These are phyloP conservation scores for Claviceps sp. DNA, from an alignment of 2,329 filamentous ascomycete genomes.

Conservation along the genomic window DNA sequence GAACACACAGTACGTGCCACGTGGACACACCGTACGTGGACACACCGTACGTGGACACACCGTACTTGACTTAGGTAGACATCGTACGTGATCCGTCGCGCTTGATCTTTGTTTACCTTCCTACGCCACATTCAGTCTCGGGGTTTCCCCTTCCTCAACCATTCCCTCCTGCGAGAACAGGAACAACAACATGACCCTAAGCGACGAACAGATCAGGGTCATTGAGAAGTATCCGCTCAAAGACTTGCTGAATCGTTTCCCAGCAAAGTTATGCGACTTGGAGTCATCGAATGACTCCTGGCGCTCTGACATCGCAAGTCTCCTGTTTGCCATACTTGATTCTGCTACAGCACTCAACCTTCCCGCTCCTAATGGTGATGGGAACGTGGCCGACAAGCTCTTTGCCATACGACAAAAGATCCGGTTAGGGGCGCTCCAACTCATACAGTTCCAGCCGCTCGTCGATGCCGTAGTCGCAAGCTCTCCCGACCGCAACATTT, in stretches of 20 bases:
- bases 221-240: not conserved
- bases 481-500: slow-evolving; percentile 3
- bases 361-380: not conserved
- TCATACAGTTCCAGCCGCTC: not conserved
- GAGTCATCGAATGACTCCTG: not conserved
- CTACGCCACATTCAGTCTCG: not conserved
- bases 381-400: slow-evolving; percentile 1
- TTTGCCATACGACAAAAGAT: slow-evolving; percentile 1
- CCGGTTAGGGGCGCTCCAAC: not conserved
- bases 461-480: not conserved
- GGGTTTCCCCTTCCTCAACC: not conserved
- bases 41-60: too few relatives aligned
- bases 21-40: too few relatives aligned
- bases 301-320: not conserved
- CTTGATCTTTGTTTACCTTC: too few relatives aligned
- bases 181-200: not conserved
- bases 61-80: too few relatives aligned
- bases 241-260: not conserved
- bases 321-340: not conserved
- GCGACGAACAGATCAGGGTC: not conserved
- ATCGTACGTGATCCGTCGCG: too few relatives aligned
- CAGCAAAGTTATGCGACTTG: not conserved
- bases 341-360: not conserved
- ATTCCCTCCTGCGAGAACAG: not conserved
- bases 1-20: too few relatives aligned